Evolutionary conservation across 169 alveolate genomes (phyloP).

Genomic region (Amoebophrya sp.): DNA sequence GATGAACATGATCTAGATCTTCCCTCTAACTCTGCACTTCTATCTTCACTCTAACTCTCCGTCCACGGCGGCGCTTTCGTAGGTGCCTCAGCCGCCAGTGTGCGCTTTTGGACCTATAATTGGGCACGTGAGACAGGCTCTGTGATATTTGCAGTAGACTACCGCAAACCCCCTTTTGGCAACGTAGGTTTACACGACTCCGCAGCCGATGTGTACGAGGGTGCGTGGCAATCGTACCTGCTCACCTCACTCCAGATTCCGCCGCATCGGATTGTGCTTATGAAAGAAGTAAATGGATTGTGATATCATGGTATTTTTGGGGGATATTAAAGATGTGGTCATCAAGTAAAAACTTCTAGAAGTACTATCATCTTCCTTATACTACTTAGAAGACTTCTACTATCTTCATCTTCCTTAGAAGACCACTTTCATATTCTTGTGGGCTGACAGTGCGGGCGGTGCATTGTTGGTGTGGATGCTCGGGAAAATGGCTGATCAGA

Average conservation of each 20-base stretch:
- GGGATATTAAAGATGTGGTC: too few relatives aligned
- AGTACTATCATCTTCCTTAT: too few relatives aligned
- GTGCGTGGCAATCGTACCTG: background rate
- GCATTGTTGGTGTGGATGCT: background rate
- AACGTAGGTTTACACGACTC: background rate
- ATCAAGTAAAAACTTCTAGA: too few relatives aligned
- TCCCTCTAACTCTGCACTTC: too few relatives aligned
- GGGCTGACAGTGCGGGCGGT: background rate
- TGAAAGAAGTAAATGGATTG: too few relatives aligned
- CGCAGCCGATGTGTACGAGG: background rate
- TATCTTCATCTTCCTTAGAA: too few relatives aligned
- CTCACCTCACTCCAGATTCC: background rate
- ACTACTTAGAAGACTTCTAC: too few relatives aligned
- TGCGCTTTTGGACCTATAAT: background rate
- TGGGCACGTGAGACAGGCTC: background rate
- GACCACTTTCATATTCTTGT: too few relatives aligned
- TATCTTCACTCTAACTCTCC: background rate
- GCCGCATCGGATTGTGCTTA: background rate
- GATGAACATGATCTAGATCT: too few relatives aligned
- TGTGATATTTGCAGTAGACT: background rate
- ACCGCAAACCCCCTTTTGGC: background rate
- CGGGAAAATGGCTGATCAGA: background rate
- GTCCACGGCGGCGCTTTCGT: slow-evolving; percentile 16
- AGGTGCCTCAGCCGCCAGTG: background rate
- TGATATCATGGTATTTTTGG: too few relatives aligned